A percentile compares a stretch with the other conserved stretches of the same genome.
Evolutionary conservation across 2,329 filamentous ascomycete genomes (phyloP).

Genomic region (Davidsoniella neocaledoniae): DNA sequence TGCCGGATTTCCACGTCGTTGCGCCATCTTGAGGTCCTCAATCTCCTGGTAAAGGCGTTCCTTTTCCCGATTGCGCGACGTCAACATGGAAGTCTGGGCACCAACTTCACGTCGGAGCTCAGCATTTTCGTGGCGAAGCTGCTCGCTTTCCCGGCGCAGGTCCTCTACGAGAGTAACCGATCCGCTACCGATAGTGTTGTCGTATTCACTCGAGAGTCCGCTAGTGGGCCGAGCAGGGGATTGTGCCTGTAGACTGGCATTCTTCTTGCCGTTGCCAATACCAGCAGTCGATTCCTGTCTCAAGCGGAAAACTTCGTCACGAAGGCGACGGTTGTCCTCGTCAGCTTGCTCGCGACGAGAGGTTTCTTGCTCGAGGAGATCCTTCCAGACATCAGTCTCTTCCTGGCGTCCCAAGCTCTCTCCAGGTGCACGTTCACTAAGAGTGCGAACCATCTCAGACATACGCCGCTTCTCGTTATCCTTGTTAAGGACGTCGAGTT

Average conservation of each 20-base stretch:
- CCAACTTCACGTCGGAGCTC: slow-evolving; percentile 83
- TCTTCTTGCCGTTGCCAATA: slow-evolving; percentile 30
- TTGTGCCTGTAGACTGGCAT: slow-evolving; percentile 25
- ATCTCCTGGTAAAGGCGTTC: slow-evolving; percentile 93
- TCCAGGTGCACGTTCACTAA: slow-evolving; percentile 32
- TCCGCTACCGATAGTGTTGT: slow-evolving; percentile 32
- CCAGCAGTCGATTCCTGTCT: slow-evolving; percentile 35
- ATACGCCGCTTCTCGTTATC: slow-evolving; percentile 78
- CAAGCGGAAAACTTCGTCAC: slow-evolving; percentile 67
- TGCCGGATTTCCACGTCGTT: slow-evolving; percentile 45
- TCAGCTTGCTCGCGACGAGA: slow-evolving; percentile 77
- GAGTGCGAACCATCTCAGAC: slow-evolving; percentile 54
- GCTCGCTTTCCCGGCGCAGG: slow-evolving; percentile 48
- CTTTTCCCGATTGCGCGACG: slow-evolving; percentile 86
- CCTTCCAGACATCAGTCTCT: slow-evolving; percentile 79
- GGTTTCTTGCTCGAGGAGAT: slow-evolving; percentile 82
- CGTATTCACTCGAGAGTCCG: slow-evolving; percentile 31
- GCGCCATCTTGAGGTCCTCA: slow-evolving; percentile 82
- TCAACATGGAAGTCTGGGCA: slow-evolving; percentile 94
- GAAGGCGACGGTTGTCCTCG: slow-evolving; percentile 68
- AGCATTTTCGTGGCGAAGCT: slow-evolving; percentile 79
- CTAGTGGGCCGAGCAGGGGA: slow-evolving; percentile 35
- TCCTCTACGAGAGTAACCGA: slow-evolving; percentile 62
- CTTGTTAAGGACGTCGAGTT: slow-evolving; percentile 58
- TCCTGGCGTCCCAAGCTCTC: slow-evolving; percentile 38